phyloP scores from a whole-genome alignment of 2,329 filamentous ascomycete genomes.

The Phialemonium atrogriseum region DNA sequence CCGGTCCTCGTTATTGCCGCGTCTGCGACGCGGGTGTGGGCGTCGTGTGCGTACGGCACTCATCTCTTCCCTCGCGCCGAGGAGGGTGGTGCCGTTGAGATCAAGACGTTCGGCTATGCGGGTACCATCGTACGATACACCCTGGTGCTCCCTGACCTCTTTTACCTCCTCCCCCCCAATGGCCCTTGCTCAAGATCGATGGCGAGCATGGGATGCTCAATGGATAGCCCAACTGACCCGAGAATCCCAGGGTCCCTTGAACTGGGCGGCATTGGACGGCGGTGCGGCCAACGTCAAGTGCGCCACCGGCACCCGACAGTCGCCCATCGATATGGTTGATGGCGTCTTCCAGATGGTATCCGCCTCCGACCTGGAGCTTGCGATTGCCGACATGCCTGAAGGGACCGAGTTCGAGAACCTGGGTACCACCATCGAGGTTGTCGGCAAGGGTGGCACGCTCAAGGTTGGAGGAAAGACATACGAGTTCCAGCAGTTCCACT shows the following conservation, averaged over 20 bases:
- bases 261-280: constrained; percentile 24
- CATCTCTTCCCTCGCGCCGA: constrained; percentile 23
- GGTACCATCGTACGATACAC: too few species aligned
- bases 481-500: constrained; percentile 38
- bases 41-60: constrained; percentile 32
- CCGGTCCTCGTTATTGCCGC: constrained; percentile 9
- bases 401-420: constrained; percentile 47
- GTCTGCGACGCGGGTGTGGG: constrained; percentile 20
- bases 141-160: too few species aligned
- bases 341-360: constrained; percentile 24
- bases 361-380: constrained; percentile 22
- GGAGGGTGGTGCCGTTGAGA: constrained; percentile 56
- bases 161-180: too few species aligned
- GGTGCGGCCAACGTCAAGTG: constrained; percentile 40
- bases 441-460: constrained; percentile 31
- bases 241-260: constrained; percentile 21
- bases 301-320: constrained; percentile 43
- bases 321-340: constrained; percentile 45
- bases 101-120: constrained; percentile 82
- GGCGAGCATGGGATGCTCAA: too few species aligned
- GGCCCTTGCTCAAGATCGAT: too few species aligned
- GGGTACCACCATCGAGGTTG: constrained; percentile 47
- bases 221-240: too few species aligned
- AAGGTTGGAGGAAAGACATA: constrained; percentile 25
- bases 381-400: constrained; percentile 31